A percentile compares a stretch with the other conserved stretches of the same genome.
Conservation (phyloP, 139 green algal species). For the Axilococcus clingmanii region DNA sequence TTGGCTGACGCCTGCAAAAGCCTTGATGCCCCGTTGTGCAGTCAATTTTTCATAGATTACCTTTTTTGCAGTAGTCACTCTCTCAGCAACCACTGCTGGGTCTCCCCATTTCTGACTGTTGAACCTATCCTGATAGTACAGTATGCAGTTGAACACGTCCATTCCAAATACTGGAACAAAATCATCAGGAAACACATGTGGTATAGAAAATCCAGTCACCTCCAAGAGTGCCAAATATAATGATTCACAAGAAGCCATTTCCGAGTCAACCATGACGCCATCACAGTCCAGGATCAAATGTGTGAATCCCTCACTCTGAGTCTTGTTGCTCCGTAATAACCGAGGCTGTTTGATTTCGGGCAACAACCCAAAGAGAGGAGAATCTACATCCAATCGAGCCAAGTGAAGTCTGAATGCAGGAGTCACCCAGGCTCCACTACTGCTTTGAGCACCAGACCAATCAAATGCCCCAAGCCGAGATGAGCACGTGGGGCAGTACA, state of each 20-base stretch:
- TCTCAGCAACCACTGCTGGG: constrained; percentile 12
- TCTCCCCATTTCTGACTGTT: neutral
- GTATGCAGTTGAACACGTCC: constrained; percentile 57
- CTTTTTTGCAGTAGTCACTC: constrained; percentile 46
- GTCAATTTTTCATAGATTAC: constrained; percentile 38
- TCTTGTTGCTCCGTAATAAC: constrained; percentile 1
- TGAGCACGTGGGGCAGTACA: constrained; percentile 61
- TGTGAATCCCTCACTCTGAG: constrained; percentile 15
- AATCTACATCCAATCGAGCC: constrained; percentile 36
- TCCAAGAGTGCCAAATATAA: constrained; percentile 49
- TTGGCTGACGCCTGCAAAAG: constrained; percentile 25
- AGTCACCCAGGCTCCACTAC: constrained; percentile 44
- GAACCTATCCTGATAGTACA: constrained; percentile 34
- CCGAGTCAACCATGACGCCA: constrained; percentile 67
- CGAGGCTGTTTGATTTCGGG: constrained; percentile 4
- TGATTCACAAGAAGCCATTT: constrained; percentile 56
- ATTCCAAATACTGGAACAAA: constrained; percentile 67
- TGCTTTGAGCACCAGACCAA: constrained; percentile 57
- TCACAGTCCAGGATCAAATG: constrained; percentile 73
- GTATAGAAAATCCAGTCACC: constrained; percentile 66
- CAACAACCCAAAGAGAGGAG: neutral
- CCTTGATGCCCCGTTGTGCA: constrained; percentile 18
- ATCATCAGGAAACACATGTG: constrained; percentile 55
- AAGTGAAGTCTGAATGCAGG: constrained; percentile 68
- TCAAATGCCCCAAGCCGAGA: constrained; percentile 70